A percentile compares a stretch with the other conserved stretches of the same genome.
Evolutionary conservation across 2,329 filamentous ascomycete genomes (phyloP).

Genomic region (Diaporthe vexans): DNA sequence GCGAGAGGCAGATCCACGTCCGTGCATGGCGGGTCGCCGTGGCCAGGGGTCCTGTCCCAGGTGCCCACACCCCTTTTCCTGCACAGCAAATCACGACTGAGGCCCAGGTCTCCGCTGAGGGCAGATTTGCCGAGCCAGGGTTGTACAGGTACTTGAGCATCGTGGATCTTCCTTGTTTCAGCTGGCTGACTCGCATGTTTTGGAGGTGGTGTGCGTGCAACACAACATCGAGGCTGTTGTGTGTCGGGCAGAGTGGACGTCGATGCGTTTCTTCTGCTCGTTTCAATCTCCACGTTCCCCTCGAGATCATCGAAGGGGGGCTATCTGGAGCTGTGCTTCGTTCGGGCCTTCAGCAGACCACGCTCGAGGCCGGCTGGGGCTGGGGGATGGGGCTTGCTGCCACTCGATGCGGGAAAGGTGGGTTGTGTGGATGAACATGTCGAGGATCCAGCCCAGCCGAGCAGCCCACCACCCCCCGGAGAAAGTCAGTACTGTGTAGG

Average conservation of each 20-base stretch:
- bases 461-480: slow-evolving; percentile 23
- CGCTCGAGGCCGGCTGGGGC: slow-evolving; percentile 22
- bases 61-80: slow-evolving; percentile 29
- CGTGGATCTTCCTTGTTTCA: slow-evolving; percentile 43
- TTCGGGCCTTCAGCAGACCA: not conserved
- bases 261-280: slow-evolving; percentile 25
- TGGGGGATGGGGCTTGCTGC: slow-evolving; percentile 29
- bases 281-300: slow-evolving; percentile 22
- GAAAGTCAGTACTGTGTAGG: slow-evolving; percentile 2
- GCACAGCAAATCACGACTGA: slow-evolving; percentile 37
- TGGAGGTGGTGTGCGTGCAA: slow-evolving; percentile 36
- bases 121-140: slow-evolving; percentile 37
- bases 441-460: slow-evolving; percentile 23
- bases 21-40: slow-evolving; percentile 38
- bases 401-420: slow-evolving; percentile 32
- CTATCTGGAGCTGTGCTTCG: slow-evolving; percentile 12
- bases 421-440: slow-evolving; percentile 12
- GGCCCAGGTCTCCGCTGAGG: slow-evolving; percentile 20
- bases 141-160: slow-evolving; percentile 37
- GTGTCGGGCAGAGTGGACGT: slow-evolving; percentile 25
- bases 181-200: slow-evolving; percentile 43
- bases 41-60: slow-evolving; percentile 39
- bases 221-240: slow-evolving; percentile 29
- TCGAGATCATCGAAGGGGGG: slow-evolving; percentile 3
- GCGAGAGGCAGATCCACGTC: slow-evolving; percentile 39